Conservation (phyloP, 371 early-diverging fungal genomes). For the Rhizopus arrhizus region DNA sequence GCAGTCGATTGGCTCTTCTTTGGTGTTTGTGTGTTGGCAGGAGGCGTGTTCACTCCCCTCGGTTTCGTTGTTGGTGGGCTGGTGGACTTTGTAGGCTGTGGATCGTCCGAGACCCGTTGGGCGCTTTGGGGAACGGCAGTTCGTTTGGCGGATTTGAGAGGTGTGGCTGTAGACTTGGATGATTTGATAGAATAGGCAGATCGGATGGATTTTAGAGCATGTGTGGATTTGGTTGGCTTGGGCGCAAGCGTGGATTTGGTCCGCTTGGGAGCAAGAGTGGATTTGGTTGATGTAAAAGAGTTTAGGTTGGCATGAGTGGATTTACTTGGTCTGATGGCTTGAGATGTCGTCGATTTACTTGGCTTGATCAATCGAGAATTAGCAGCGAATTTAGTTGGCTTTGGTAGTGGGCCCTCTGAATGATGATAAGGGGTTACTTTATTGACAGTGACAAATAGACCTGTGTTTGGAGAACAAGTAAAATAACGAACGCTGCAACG, state of each 20-base stretch:
- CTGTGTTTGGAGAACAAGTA: slow-evolving; percentile 64
- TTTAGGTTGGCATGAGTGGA: not conserved
- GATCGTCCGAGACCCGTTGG: not conserved
- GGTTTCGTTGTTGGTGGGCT: not conserved
- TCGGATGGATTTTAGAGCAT: not conserved
- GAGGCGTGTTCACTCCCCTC: not conserved
- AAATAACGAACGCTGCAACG: slow-evolving; percentile 55
- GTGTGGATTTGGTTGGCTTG: not conserved
- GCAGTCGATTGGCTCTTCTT: not conserved
- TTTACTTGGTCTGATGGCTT: not conserved
- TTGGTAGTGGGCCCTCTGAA: not conserved
- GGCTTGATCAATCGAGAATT: not conserved
- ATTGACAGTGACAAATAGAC: slow-evolving; percentile 69
- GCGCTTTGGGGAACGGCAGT: not conserved
- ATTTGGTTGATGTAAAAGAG: not conserved
- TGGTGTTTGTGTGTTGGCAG: not conserved
- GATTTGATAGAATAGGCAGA: not conserved
- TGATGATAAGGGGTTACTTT: slow-evolving; percentile 30
- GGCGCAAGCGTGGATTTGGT: not conserved
- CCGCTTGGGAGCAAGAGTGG: too few species aligned
- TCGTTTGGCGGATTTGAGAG: not conserved
- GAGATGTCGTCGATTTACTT: not conserved
- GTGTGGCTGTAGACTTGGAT: not conserved
- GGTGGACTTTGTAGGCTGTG: not conserved
- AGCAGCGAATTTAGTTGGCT: not conserved